Evolutionary conservation across 1,284 basidiomycete species (phyloP).

Genomic region (Apiotrichum domesticum): DNA sequence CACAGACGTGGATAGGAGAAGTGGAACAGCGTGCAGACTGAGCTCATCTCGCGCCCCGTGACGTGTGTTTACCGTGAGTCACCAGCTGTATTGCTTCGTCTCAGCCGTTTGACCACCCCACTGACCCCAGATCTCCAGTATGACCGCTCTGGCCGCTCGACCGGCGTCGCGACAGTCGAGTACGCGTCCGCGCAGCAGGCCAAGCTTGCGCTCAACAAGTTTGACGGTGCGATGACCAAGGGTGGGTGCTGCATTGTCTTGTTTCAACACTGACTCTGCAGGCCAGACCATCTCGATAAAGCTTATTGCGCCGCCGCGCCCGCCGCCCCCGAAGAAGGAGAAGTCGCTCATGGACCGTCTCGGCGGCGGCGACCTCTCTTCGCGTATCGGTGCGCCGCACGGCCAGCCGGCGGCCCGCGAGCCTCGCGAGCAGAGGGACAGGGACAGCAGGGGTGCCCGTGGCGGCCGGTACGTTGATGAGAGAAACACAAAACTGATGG

Average conservation of each 20-base stretch:
- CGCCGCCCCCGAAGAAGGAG: not conserved
- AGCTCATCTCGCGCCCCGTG: constrained; percentile 20
- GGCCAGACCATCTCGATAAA: constrained; percentile 75
- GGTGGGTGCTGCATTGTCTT: constrained; percentile 51
- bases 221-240: constrained; percentile 83
- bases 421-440: not conserved
- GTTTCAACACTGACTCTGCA: constrained; percentile 34
- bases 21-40: constrained; percentile 1
- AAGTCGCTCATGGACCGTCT: constrained; percentile 10
- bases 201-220: constrained; percentile 74
- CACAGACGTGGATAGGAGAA: no score
- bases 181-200: constrained; percentile 76
- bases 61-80: constrained; percentile 21
- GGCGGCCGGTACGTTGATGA: constrained; percentile 12
- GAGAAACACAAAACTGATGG: not conserved
- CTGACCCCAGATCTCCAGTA: constrained; percentile 55
- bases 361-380: not conserved
- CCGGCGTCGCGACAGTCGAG: constrained; percentile 73
- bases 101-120: constrained; percentile 15
- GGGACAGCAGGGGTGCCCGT: not conserved
- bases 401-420: not conserved
- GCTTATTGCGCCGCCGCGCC: constrained; percentile 45
- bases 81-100: not conserved
- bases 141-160: constrained; percentile 89
- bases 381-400: not conserved